These are phyloP conservation scores for Camelina laxa DNA, from an alignment of 345 rosid species.

Conservation along the genomic window DNA sequence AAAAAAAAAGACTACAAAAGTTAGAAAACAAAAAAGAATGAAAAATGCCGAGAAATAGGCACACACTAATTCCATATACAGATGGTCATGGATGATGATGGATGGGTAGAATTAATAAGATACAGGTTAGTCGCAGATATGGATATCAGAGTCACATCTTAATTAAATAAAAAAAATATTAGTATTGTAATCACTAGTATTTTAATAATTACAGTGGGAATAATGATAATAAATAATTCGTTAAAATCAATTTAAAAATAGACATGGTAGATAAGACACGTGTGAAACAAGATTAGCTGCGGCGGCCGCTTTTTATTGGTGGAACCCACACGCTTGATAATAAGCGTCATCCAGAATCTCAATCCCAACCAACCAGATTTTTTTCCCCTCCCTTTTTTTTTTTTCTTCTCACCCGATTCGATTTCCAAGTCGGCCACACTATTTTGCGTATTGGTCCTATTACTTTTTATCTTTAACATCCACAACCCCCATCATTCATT, in stretches of 20 bases:
- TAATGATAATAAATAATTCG: neutral
- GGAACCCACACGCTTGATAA: slow-evolving; percentile 49
- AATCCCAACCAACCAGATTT: slow-evolving; percentile 47
- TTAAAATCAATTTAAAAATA: no score
- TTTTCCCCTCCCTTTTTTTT: slow-evolving; percentile 27
- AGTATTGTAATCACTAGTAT: neutral
- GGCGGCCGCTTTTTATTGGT: slow-evolving; percentile 62
- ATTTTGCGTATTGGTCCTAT: neutral
- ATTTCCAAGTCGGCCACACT: slow-evolving; percentile 32
- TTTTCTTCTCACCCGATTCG: slow-evolving; percentile 25
- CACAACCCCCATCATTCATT: neutral
- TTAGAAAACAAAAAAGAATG: neutral
- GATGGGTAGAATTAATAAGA: slow-evolving; percentile 8
- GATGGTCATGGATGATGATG: neutral
- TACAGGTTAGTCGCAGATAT: slow-evolving; percentile 18
- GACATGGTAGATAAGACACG: slow-evolving; percentile 38
- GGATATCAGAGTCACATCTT: slow-evolving; percentile 26
- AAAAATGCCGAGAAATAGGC: neutral
- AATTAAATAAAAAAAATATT: neutral
- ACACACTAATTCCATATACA: neutral
- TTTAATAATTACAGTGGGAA: slow-evolving; percentile 1
- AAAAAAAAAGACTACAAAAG: neutral
- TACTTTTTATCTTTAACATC: neutral
- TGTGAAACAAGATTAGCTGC: slow-evolving; percentile 54
- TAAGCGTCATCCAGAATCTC: slow-evolving; percentile 54